Percentiles rank a stretch among this genome's conserved stretches.
Conservation (phyloP, 2,329 filamentous ascomycete species). For the Hysterium pulicare region DNA sequence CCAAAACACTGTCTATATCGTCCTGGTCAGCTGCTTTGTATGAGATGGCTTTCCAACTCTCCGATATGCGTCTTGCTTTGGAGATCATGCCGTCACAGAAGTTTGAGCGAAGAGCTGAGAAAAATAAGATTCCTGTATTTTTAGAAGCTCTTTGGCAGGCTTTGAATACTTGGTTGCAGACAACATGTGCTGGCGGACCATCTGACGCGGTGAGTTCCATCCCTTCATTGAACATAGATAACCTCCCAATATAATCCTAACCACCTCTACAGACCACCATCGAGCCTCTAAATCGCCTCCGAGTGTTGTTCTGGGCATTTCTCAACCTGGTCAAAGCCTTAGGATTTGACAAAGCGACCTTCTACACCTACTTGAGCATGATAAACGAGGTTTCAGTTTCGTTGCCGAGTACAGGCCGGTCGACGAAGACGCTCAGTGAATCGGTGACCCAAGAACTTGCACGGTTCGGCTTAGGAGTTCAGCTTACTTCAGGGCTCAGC, state of each 20-base stretch:
- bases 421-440: constrained; percentile 20
- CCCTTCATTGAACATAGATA: too few species aligned
- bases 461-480: constrained; percentile 66
- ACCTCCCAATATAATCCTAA: neutral
- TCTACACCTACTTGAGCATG: constrained; percentile 52
- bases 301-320: constrained; percentile 49
- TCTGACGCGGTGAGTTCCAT: constrained; percentile 4
- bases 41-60: constrained; percentile 25
- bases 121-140: constrained; percentile 31
- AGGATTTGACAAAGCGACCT: constrained; percentile 51
- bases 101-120: constrained; percentile 35
- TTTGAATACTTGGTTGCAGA: constrained; percentile 12
- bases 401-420: constrained; percentile 1
- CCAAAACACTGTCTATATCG: constrained; percentile 13
- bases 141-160: constrained; percentile 23
- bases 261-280: constrained; percentile 6
- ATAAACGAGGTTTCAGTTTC: constrained; percentile 15
- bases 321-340: constrained; percentile 39
- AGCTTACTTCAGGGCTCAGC: constrained; percentile 68
- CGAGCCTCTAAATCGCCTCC: constrained; percentile 22
- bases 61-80: constrained; percentile 29
- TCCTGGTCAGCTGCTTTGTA: constrained; percentile 15
- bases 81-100: constrained; percentile 23
- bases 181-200: neutral
- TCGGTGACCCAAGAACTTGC: constrained; percentile 22